These are phyloP conservation scores for Trichoderma harzianum DNA, from an alignment of 2,329 filamentous ascomycete genomes.

Conservation along the genomic window DNA sequence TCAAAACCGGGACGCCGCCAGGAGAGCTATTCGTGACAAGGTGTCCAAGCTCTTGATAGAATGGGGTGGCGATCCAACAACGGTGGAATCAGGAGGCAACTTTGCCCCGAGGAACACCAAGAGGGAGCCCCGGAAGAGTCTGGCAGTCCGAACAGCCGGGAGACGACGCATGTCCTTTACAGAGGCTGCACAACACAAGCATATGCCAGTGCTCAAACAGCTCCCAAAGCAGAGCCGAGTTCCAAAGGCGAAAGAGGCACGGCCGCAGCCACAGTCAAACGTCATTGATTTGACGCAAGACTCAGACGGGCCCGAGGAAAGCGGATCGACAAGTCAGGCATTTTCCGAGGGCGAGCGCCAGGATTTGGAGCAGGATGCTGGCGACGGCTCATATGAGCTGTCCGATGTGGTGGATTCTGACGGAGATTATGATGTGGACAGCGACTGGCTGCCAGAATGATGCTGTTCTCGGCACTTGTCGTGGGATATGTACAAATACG, in stretches of 20 bases:
- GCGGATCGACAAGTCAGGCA: not conserved
- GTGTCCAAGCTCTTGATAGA: conserved; percentile 14
- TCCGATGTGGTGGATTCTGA: conserved; percentile 9
- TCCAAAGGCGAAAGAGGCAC: not conserved
- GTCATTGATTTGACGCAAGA: conserved; percentile 17
- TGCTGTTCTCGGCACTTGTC: not conserved
- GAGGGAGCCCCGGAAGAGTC: not conserved
- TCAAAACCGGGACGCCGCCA: conserved; percentile 10
- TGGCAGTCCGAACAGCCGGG: not conserved
- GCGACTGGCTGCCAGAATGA: conserved; percentile 11
- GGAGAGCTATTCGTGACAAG: conserved; percentile 12
- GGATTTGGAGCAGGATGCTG: not conserved
- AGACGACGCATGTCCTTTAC: not conserved
- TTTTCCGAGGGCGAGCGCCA: not conserved
- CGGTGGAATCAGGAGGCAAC: not conserved
- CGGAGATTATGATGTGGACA: conserved; percentile 8
- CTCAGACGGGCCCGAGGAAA: not conserved
- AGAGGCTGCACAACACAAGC: not conserved
- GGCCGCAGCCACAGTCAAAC: not conserved
- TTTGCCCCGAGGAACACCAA: not conserved
- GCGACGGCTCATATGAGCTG: conserved; percentile 14
- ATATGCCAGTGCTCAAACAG: not conserved
- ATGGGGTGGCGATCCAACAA: conserved; percentile 8
- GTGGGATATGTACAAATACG: not conserved
- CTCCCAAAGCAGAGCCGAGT: not conserved